Percentiles rank a stretch among this genome's conserved stretches.
These are phyloP conservation scores for Pestalotiopsis fici DNA, from an alignment of 2,329 filamentous ascomycete species.

Conservation along the genomic window DNA sequence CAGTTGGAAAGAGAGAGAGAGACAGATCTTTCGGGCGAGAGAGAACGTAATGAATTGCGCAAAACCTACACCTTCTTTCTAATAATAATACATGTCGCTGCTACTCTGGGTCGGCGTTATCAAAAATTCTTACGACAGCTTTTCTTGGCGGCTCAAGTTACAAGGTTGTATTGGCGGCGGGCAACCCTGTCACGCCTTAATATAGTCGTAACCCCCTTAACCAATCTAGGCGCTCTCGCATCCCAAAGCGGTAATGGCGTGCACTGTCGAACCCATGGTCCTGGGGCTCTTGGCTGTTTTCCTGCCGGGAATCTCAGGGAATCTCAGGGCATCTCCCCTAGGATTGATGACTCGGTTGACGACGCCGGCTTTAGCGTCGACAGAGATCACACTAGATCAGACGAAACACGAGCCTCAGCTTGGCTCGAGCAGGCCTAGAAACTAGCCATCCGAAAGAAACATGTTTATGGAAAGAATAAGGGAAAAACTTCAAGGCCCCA, in stretches of 20 bases:
- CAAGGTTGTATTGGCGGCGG: constrained; percentile 5
- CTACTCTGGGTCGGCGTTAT: not conserved
- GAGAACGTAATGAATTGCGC: not conserved
- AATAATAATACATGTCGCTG: not conserved
- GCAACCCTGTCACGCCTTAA: not conserved
- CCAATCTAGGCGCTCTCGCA: not conserved
- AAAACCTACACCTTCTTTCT: not conserved
- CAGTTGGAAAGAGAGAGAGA: not conserved
- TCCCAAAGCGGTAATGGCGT: not conserved
- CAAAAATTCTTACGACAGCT: constrained; percentile 6
- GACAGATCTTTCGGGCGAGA: not conserved
- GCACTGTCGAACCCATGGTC: not conserved
- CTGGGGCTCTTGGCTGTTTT: not conserved
- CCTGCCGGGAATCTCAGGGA: not conserved
- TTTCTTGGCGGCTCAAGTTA: constrained; percentile 6
- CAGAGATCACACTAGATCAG: not conserved
- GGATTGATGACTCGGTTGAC: constrained; percentile 9
- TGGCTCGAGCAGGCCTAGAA: not conserved
- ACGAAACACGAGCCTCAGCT: constrained; percentile 9
- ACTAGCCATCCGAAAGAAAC: not conserved
- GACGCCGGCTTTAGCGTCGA: constrained; percentile 6
- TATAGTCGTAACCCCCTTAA: constrained; percentile 7
- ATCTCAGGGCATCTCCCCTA: not conserved
- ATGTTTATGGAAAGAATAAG: not conserved
- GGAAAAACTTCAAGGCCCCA: too few species aligned